These are phyloP conservation scores for Elongisporangium prolatum DNA, from an alignment of 352 stramenopile species.

Conservation along the genomic window DNA sequence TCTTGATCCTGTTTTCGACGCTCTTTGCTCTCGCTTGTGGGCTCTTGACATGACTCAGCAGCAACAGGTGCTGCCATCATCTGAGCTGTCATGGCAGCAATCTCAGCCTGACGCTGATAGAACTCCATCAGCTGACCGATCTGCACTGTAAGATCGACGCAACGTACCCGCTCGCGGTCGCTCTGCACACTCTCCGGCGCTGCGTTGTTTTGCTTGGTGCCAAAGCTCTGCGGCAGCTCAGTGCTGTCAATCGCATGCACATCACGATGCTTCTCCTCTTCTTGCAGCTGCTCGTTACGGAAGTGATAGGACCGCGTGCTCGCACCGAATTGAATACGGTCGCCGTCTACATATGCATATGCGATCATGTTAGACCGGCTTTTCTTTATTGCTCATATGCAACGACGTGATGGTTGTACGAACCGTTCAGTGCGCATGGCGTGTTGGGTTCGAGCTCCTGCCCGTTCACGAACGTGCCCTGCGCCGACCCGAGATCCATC, in stretches of 20 bases:
- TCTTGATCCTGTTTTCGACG: not conserved
- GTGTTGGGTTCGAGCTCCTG: conserved; percentile 50
- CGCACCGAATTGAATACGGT: conserved; percentile 51
- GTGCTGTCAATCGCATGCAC: conserved; percentile 15
- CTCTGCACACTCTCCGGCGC: conserved; percentile 1
- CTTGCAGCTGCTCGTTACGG: conserved; percentile 11
- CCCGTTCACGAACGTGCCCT: conserved; percentile 82
- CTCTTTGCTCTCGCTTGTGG: not conserved
- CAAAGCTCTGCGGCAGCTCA: conserved; percentile 52
- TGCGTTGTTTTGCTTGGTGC: conserved; percentile 17
- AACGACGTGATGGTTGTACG: not conserved
- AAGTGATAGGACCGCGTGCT: conserved; percentile 64
- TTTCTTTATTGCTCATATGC: not conserved
- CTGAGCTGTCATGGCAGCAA: conserved; percentile 64
- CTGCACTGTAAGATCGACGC: not conserved
- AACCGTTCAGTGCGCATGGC: conserved; percentile 32
- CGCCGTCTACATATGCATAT: conserved; percentile 23
- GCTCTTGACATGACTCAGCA: conserved; percentile 4
- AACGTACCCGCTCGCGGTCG: conserved; percentile 33
- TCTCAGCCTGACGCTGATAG: conserved; percentile 52
- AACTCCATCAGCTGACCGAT: not conserved
- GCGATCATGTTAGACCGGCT: not conserved
- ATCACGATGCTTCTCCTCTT: conserved; percentile 5
- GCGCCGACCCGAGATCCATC: conserved; percentile 76
- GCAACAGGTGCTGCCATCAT: conserved; percentile 50